Evolutionary conservation across 192 early-diverging fungal species (phyloP), one percentile per base, ranked within the genome.

Genomic region (Linnemannia zychae): DNA sequence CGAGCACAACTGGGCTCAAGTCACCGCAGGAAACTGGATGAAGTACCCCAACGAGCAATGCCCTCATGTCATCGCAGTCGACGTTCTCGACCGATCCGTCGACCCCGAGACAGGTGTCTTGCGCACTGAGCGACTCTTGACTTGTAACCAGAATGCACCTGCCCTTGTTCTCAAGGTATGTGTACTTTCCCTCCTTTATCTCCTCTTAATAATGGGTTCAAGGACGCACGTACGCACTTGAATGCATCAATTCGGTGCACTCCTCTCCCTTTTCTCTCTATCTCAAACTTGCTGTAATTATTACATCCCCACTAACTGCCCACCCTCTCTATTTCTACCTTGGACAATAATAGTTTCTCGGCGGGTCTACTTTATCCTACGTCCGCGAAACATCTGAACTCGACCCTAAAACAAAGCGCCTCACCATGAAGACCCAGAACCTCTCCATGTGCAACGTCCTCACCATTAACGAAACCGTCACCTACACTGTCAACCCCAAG

Each of bases 21-120:
- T 97, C 53, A 94, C 94, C 38, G 88, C 93, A 24, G 98, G 97
- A 49, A 95, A 98, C 88, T 99, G 95, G 95, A 93, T 94, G 88
- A 99, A 99, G 88, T 99, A 99, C 90, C 99, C 99, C 0, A 99
- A 99, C 89, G 95, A 96, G 31, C 88, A 95, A 52, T 95, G 97
- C 38, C 92, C 94, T 66, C 99, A 99, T 81, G 98, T 99, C 60
- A 78, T 94, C 33, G 94, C 95, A 74, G 97, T 98, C 49, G 99
- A 99, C 90, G 92, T 96, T 5, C 90, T 99, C 69, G 91, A 94
- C 74, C 93, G 97, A 63, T 79, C 89, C 11, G 88, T 99, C 36
- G 95, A 97, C 82, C 92, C 95, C 15, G 90, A 89, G 49, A 97
- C 96, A 0, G 97, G 97, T 65, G 81, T 98, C 48, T 89, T 99